Evolutionary conservation across 768 basidiomycete genomes (phyloP).

Genomic region (Tulasnella sp.): DNA sequence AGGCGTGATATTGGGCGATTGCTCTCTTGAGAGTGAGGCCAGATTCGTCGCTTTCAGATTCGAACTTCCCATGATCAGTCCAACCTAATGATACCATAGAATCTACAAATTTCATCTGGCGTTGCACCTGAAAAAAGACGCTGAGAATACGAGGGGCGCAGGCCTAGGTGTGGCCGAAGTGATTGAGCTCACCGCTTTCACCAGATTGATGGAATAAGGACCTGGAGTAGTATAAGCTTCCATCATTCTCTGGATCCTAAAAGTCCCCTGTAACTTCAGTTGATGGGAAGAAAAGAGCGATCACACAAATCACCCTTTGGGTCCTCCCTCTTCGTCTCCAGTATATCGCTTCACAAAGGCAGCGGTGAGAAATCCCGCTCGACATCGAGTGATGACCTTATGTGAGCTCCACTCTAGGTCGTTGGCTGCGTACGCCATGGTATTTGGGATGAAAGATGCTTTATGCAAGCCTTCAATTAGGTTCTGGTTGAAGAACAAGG

Average conservation of each 20-base stretch:
- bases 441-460: background rate
- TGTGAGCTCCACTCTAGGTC: background rate
- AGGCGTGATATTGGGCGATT: slow-evolving; percentile 28
- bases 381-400: background rate
- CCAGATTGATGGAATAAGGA: slow-evolving; percentile 25
- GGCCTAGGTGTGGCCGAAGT: background rate
- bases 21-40: slow-evolving; percentile 10
- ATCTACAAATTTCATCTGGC: slow-evolving; percentile 25
- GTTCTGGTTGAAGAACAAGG: background rate
- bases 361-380: background rate
- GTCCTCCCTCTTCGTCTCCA: background rate
- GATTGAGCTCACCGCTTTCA: slow-evolving; percentile 15
- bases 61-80: slow-evolving; percentile 20
- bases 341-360: background rate
- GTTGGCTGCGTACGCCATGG: background rate
- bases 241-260: slow-evolving; percentile 65
- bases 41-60: background rate
- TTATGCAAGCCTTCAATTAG: background rate
- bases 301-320: slow-evolving; percentile 6
- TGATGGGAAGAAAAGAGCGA: background rate
- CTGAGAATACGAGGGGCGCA: background rate
- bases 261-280: background rate
- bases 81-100: slow-evolving; percentile 27
- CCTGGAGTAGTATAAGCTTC: slow-evolving; percentile 74
- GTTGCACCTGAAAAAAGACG: background rate